These are phyloP conservation scores for Aspergillus kassunensis DNA, from an alignment of 495 filamentous ascomycete genomes.

Conservation along the genomic window DNA sequence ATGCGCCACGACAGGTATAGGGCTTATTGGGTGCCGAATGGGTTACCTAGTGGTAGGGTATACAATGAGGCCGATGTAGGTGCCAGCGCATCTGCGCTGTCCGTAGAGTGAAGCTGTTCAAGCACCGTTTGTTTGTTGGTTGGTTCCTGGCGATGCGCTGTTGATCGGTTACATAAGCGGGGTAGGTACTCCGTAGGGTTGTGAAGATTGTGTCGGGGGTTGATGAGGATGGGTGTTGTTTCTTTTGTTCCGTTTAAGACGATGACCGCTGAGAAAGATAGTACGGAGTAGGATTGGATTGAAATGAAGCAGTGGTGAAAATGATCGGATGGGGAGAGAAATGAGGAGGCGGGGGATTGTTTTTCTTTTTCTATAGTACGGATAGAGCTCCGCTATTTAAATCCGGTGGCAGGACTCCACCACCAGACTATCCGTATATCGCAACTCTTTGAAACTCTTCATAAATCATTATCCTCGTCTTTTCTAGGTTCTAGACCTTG, in stretches of 20 bases:
- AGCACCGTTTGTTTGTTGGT: too few relatives aligned
- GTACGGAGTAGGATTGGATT: too few relatives aligned
- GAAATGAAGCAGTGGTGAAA: not conserved
- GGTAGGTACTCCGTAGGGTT: too few relatives aligned
- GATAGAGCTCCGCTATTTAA: too few relatives aligned
- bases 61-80: not conserved
- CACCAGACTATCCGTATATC: not conserved
- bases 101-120: not conserved
- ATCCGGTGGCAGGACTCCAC: slow-evolving; percentile 19
- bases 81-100: slow-evolving; percentile 21
- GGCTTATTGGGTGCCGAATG: not conserved
- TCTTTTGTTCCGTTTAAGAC: too few relatives aligned
- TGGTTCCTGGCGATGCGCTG: slow-evolving; percentile 11
- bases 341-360: slow-evolving; percentile 13
- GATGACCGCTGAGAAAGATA: too few relatives aligned
- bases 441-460: not conserved
- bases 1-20: not conserved
- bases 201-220: too few relatives aligned
- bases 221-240: not conserved
- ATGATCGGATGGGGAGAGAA: not conserved
- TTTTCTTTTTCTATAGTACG: not conserved
- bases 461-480: slow-evolving; percentile 5
- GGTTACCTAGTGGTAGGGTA: not conserved
- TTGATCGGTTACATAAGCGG: slow-evolving; percentile 13
- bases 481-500: slow-evolving; percentile 4